A percentile compares a stretch with the other conserved stretches of the same genome.
phyloP scores from a whole-genome alignment of 768 basidiomycete genomes.

The Xerocomus brunneocitrinus region DNA sequence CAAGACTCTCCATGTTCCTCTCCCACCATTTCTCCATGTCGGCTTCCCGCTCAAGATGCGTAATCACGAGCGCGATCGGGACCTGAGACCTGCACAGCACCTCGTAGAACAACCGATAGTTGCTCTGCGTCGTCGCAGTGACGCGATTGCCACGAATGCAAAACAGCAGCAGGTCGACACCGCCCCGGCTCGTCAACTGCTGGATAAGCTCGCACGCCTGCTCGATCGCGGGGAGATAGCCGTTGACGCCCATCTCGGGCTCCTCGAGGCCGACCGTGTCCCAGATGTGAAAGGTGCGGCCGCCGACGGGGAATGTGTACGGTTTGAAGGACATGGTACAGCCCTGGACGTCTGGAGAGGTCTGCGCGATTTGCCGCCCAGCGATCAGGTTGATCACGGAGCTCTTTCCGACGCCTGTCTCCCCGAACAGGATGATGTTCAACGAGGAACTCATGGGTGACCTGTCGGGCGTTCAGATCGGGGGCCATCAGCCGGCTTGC shows the following conservation, averaged over 20 bases:
- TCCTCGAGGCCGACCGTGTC: constrained; percentile 37
- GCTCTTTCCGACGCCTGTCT: constrained; percentile 37
- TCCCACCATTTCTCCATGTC: constrained; percentile 35
- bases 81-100: constrained; percentile 36
- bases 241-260: constrained; percentile 22
- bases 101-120: constrained; percentile 40
- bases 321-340: constrained; percentile 34
- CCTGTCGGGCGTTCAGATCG: neutral
- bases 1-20: constrained; percentile 22
- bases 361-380: constrained; percentile 19
- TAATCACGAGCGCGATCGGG: constrained; percentile 32
- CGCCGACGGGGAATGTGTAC: constrained; percentile 23
- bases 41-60: constrained; percentile 35
- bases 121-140: constrained; percentile 33
- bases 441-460: constrained; percentile 16
- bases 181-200: constrained; percentile 25
- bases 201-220: constrained; percentile 33
- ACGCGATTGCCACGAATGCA: constrained; percentile 40
- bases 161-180: constrained; percentile 40
- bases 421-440: constrained; percentile 44
- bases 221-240: constrained; percentile 28
- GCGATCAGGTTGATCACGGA: constrained; percentile 33
- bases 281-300: constrained; percentile 23
- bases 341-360: constrained; percentile 29
- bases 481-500: neutral